Evolutionary conservation across 192 early-diverging fungal species (phyloP).

Genomic region (Mortierella hygrophila): DNA sequence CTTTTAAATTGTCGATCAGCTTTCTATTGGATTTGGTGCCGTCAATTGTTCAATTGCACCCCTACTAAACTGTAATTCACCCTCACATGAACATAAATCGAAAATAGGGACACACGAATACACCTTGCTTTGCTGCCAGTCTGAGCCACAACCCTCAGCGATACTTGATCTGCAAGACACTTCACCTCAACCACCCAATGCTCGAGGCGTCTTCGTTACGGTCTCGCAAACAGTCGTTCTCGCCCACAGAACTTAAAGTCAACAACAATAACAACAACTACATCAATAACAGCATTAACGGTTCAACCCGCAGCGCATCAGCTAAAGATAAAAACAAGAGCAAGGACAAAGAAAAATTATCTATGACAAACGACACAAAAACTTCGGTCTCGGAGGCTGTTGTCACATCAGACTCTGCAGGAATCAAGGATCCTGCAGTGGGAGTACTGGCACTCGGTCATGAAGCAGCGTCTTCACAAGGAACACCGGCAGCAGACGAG

Average conservation of each 20-base stretch:
- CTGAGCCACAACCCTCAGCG: neutral
- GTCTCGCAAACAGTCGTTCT: slow-evolving; percentile 20
- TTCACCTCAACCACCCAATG: slow-evolving; percentile 6
- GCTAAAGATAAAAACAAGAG: neutral
- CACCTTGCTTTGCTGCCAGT: neutral
- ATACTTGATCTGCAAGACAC: neutral
- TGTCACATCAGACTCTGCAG: neutral
- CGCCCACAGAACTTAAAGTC: slow-evolving; percentile 9
- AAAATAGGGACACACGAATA: neutral
- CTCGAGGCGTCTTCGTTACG: slow-evolving; percentile 30
- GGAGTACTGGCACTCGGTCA: neutral
- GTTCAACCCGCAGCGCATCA: neutral
- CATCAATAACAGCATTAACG: neutral
- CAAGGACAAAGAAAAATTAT: slow-evolving; percentile 7
- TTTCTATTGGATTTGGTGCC: neutral
- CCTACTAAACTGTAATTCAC: neutral
- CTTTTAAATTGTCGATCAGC: neutral
- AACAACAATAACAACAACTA: slow-evolving; percentile 4
- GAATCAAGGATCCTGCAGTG: neutral
- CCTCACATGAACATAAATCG: neutral
- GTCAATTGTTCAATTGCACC: neutral
- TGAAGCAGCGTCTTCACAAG: neutral
- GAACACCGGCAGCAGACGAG: neutral
- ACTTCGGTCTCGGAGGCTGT: slow-evolving; percentile 5
- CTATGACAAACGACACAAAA: slow-evolving; percentile 26